Percentiles rank a stretch among this genome's conserved stretches.
Evolutionary conservation across 2,329 filamentous ascomycete species (phyloP).

Genomic region (Ceratocystis diversiconidia): DNA sequence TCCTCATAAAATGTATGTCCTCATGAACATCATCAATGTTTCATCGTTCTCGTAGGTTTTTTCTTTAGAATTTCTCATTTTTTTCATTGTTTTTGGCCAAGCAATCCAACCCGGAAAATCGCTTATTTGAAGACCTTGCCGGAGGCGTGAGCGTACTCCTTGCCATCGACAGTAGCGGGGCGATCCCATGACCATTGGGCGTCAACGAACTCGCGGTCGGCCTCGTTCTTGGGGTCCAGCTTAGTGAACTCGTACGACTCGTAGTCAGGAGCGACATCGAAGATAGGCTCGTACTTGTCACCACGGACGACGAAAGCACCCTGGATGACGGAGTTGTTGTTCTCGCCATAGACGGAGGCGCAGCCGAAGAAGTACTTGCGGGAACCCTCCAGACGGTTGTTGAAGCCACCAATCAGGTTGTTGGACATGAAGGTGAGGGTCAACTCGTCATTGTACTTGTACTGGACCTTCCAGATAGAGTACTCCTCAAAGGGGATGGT

Average conservation of each 20-base stretch:
- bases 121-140: conserved; percentile 99
- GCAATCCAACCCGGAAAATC: conserved; percentile 20
- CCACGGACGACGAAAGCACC: conserved; percentile 93
- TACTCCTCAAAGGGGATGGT: conserved; percentile 89
- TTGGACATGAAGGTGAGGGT: conserved; percentile 97
- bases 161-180: conserved; percentile 63
- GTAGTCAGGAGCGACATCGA: conserved; percentile 92
- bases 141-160: conserved; percentile 75
- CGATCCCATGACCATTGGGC: conserved; percentile 88
- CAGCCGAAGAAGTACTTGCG: conserved; percentile 97
- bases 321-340: conserved; percentile 79
- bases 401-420: conserved; percentile 98
- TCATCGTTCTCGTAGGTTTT: conserved; percentile 9
- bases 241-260: conserved; percentile 96
- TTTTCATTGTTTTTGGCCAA: conserved; percentile 18
- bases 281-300: conserved; percentile 70
- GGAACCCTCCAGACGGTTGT: conserved; percentile 87
- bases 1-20: conserved; percentile 19
- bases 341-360: conserved; percentile 74
- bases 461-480: conserved; percentile 85
- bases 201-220: conserved; percentile 75
- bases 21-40: conserved; percentile 17
- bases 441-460: conserved; percentile 99
- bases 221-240: conserved; percentile 75
- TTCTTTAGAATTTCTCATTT: conserved; percentile 17